A percentile compares a stretch with the other conserved stretches of the same genome.
These are phyloP conservation scores for Whalleya microplaca DNA, from an alignment of 2,329 filamentous ascomycete genomes.

Conservation along the genomic window DNA sequence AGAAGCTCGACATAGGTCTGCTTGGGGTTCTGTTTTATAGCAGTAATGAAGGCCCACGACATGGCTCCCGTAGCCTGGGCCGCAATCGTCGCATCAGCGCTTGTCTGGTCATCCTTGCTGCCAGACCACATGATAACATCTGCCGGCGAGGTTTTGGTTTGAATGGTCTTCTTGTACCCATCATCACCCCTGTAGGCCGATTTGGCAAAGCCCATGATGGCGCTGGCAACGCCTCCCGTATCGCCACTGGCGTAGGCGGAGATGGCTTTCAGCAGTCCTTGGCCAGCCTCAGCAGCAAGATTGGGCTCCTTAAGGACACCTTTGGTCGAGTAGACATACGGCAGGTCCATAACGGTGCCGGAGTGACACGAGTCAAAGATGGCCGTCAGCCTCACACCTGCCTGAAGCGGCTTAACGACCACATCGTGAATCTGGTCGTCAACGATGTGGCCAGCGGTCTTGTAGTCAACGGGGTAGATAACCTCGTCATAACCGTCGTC, in stretches of 20 bases:
- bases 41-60: slow-evolving; percentile 95
- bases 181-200: slow-evolving; percentile 82
- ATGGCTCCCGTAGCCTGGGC: slow-evolving; percentile 95
- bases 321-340: slow-evolving; percentile 71
- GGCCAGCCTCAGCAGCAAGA: slow-evolving; percentile 68
- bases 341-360: slow-evolving; percentile 67
- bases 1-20: slow-evolving; percentile 97
- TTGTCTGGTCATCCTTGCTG: slow-evolving; percentile 95
- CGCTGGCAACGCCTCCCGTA: slow-evolving; percentile 78
- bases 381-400: slow-evolving; percentile 62
- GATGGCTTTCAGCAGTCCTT: slow-evolving; percentile 63
- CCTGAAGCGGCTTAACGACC: slow-evolving; percentile 62
- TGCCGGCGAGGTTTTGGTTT: slow-evolving; percentile 91
- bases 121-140: slow-evolving; percentile 98
- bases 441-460: slow-evolving; percentile 78
- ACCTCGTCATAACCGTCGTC: slow-evolving; percentile 83
- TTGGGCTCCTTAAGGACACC: slow-evolving; percentile 71
- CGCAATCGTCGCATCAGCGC: slow-evolving; percentile 88
- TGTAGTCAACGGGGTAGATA: slow-evolving; percentile 82
- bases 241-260: slow-evolving; percentile 71
- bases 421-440: slow-evolving; percentile 83
- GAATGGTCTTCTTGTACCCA: slow-evolving; percentile 77
- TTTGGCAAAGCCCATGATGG: slow-evolving; percentile 83
- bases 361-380: slow-evolving; percentile 72
- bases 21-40: slow-evolving; percentile 94